Conservation (phyloP, 805 yeast species). For the Nakazawaea wickerhamii region DNA sequence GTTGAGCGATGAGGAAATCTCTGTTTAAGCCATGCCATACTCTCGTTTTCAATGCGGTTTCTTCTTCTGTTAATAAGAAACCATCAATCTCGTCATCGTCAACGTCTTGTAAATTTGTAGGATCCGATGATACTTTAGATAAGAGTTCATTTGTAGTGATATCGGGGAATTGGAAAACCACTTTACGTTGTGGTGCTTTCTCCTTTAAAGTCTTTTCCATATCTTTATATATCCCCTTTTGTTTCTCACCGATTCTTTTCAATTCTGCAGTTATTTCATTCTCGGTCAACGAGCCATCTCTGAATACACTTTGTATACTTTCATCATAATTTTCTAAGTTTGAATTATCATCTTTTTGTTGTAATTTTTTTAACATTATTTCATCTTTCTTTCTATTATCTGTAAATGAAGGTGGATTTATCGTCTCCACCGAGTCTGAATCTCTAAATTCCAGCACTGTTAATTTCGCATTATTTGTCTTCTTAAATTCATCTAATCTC, state of each 20-base stretch:
- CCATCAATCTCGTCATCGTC: conserved; percentile 76
- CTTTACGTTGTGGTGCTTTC: conserved; percentile 10
- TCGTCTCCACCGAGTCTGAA: conserved; percentile 33
- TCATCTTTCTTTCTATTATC: conserved; percentile 51
- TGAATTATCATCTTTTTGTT: conserved; percentile 20
- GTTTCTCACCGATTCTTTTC: conserved; percentile 24
- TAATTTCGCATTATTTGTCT: conserved; percentile 66
- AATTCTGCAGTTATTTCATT: conserved; percentile 34
- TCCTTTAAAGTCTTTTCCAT: conserved; percentile 10
- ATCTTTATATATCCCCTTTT: conserved; percentile 13
- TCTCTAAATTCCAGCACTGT: conserved; percentile 72
- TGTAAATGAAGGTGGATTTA: conserved; percentile 81
- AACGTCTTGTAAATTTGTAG: conserved; percentile 62
- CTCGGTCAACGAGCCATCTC: conserved; percentile 40
- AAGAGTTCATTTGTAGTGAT: conserved; percentile 44
- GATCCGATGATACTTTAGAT: conserved; percentile 50
- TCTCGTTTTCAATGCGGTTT: conserved; percentile 66
- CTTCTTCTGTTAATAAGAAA: conserved; percentile 61
- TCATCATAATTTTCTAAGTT: conserved; percentile 17
- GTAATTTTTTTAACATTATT: conserved; percentile 29
- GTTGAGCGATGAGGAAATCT: conserved; percentile 81
- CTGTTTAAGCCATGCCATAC: conserved; percentile 89
- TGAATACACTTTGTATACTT: conserved; percentile 33
- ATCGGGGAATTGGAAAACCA: conserved; percentile 5
- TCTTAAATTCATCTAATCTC: conserved; percentile 81